A percentile compares a stretch with the other conserved stretches of the same genome.
phyloP scores from a whole-genome alignment of 1,284 basidiomycete genomes.

The Paramarasmius palmivorus region DNA sequence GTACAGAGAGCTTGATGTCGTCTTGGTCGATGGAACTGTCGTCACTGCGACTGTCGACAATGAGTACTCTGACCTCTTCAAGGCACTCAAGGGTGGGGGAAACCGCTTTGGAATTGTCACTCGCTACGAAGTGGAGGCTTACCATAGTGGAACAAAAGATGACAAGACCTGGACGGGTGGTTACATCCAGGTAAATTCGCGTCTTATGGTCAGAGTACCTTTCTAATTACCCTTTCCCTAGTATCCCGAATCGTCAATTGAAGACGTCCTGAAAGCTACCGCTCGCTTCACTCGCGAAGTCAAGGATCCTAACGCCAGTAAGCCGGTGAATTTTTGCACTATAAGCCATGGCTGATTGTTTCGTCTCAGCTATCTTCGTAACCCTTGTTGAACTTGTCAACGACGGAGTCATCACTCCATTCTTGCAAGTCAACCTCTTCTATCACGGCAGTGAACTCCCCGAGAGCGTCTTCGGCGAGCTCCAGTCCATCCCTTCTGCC shows the following conservation, averaged over 20 bases:
- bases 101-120: constrained; percentile 43
- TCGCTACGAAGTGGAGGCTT: constrained; percentile 35
- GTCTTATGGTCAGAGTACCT: too few species aligned
- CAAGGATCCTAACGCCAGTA: constrained; percentile 37
- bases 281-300: constrained; percentile 34
- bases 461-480: constrained; percentile 32
- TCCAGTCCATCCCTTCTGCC: constrained; percentile 34
- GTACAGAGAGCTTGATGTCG: constrained; percentile 23
- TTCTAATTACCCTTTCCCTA: constrained; percentile 22
- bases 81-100: constrained; percentile 40
- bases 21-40: constrained; percentile 35
- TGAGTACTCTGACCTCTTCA: constrained; percentile 37
- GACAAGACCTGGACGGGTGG: constrained; percentile 38
- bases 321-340: neutral
- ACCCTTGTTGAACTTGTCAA: neutral
- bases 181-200: too few species aligned
- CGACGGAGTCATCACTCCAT: constrained; percentile 2
- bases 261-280: constrained; percentile 33
- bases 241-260: constrained; percentile 28
- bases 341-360: too few species aligned
- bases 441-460: constrained; percentile 35
- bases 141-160: constrained; percentile 32
- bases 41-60: constrained; percentile 38
- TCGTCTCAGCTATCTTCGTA: neutral
- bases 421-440: constrained; percentile 29